Evolutionary conservation across 2,329 filamentous ascomycete genomes (phyloP).

Genomic region (Penicillium aurantiogriseum): DNA sequence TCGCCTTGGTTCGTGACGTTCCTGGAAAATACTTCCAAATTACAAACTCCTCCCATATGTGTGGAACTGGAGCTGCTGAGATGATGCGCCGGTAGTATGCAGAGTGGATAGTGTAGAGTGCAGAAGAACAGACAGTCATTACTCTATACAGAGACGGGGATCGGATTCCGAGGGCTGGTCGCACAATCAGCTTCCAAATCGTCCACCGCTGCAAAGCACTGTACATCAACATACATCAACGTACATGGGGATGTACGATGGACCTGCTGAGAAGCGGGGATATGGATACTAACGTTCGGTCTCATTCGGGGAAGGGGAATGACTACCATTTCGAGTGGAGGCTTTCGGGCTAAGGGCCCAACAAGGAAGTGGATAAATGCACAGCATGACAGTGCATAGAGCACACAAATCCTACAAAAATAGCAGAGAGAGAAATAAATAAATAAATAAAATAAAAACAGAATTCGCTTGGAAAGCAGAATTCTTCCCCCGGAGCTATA

Average conservation of each 20-base stretch:
- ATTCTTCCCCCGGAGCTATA: neutral
- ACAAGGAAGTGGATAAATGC: neutral
- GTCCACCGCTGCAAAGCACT: neutral
- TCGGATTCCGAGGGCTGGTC: neutral
- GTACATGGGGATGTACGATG: slow-evolving; percentile 1
- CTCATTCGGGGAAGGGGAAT: neutral
- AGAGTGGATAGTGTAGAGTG: neutral
- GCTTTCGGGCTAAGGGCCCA: neutral
- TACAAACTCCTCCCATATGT: neutral
- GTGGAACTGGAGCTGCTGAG: neutral
- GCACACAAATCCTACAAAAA: neutral
- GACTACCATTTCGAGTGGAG: neutral
- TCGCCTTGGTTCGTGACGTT: neutral
- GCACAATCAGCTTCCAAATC: neutral
- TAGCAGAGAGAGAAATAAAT: neutral
- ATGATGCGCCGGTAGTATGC: neutral
- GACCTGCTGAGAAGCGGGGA: slow-evolving; percentile 2
- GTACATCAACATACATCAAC: too few relatives aligned
- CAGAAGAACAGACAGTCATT: neutral
- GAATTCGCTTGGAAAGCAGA: neutral
- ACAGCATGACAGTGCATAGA: neutral
- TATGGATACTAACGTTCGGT: neutral
- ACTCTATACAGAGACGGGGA: neutral
- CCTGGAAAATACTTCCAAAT: neutral
- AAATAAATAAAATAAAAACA: neutral